A percentile compares a stretch with the other conserved stretches of the same genome.
These are phyloP conservation scores for Kwoniella mangroviensis DNA, from an alignment of 768 basidiomycete genomes.

Conservation along the genomic window DNA sequence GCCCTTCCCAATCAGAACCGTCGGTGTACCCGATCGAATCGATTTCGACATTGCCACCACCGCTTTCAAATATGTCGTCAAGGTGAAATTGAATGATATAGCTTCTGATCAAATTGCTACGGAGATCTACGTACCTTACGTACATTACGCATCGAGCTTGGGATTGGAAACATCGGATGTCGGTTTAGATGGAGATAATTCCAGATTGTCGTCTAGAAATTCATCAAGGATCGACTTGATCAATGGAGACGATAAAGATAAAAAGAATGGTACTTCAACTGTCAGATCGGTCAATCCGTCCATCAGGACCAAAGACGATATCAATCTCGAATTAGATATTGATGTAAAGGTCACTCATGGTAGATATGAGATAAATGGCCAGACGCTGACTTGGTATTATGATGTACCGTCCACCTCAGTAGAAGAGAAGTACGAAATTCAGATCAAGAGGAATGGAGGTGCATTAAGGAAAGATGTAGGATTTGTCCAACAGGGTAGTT, in stretches of 20 bases:
- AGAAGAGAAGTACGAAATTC: slow-evolving; percentile 59
- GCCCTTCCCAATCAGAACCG: slow-evolving; percentile 76
- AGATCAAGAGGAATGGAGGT: slow-evolving; percentile 61
- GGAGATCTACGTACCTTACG: slow-evolving; percentile 86
- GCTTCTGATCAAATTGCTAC: slow-evolving; percentile 65
- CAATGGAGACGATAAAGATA: neutral
- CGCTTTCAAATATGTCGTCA: slow-evolving; percentile 70
- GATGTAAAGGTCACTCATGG: slow-evolving; percentile 61
- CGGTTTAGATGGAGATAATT: neutral
- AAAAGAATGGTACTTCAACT: neutral
- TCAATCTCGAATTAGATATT: slow-evolving; percentile 34
- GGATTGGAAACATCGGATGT: slow-evolving; percentile 13
- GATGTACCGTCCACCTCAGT: slow-evolving; percentile 49
- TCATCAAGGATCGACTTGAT: slow-evolving; percentile 10
- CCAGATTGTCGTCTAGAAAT: slow-evolving; percentile 6
- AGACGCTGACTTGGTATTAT: slow-evolving; percentile 65
- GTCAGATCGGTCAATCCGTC: slow-evolving; percentile 20
- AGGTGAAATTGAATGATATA: slow-evolving; percentile 68
- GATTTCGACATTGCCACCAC: slow-evolving; percentile 77
- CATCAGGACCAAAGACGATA: neutral
- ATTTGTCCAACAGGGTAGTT: slow-evolving; percentile 35
- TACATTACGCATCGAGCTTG: slow-evolving; percentile 68
- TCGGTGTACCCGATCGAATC: slow-evolving; percentile 71
- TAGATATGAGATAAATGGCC: slow-evolving; percentile 62
- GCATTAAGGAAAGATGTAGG: slow-evolving; percentile 54